phyloP scores from a whole-genome alignment of 108 stramenopile species.

The Discostella pseudostelligera region DNA sequence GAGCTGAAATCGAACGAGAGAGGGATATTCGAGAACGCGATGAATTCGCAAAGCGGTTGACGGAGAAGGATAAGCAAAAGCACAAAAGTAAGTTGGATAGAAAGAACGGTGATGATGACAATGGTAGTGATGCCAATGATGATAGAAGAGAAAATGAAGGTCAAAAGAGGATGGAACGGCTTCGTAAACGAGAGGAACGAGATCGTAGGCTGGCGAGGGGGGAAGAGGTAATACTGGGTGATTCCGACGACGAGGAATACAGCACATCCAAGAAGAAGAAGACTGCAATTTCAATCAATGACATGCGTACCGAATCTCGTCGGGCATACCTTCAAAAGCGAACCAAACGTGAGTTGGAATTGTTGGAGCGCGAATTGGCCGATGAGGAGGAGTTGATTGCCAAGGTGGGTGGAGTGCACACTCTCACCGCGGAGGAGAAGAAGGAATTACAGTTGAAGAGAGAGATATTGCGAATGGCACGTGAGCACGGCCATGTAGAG shows the following conservation, averaged over 20 bases:
- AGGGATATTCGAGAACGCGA: conserved; percentile 88
- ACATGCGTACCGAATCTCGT: conserved; percentile 85
- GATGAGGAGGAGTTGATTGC: conserved; percentile 95
- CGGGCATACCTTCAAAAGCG: conserved; percentile 92
- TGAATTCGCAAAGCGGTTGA: conserved; percentile 88
- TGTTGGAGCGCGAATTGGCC: conserved; percentile 83
- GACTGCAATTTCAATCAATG: conserved; percentile 54
- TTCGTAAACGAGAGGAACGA: conserved; percentile 51
- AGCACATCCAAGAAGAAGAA: conserved; percentile 23
- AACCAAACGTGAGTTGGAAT: conserved; percentile 87
- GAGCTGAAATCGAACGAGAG: conserved; percentile 75
- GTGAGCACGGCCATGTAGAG: conserved; percentile 46
- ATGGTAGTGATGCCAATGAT: conserved; percentile 27
- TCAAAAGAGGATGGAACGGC: conserved; percentile 29
- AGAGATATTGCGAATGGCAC: conserved; percentile 86
- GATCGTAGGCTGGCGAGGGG: conserved; percentile 85
- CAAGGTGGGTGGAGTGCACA: conserved; percentile 39
- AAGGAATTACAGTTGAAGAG: conserved; percentile 68
- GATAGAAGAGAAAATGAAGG: conserved; percentile 23
- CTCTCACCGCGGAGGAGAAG: conserved; percentile 74
- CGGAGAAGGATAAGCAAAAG: conserved; percentile 78
- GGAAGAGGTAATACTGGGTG: conserved; percentile 71
- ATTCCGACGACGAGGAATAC: conserved; percentile 46
- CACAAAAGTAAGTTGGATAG: conserved; percentile 52
- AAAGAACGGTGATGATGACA: conserved; percentile 17